phyloP scores from a whole-genome alignment of 2,329 filamentous ascomycete species.

The Colletotrichum gigasporum region DNA sequence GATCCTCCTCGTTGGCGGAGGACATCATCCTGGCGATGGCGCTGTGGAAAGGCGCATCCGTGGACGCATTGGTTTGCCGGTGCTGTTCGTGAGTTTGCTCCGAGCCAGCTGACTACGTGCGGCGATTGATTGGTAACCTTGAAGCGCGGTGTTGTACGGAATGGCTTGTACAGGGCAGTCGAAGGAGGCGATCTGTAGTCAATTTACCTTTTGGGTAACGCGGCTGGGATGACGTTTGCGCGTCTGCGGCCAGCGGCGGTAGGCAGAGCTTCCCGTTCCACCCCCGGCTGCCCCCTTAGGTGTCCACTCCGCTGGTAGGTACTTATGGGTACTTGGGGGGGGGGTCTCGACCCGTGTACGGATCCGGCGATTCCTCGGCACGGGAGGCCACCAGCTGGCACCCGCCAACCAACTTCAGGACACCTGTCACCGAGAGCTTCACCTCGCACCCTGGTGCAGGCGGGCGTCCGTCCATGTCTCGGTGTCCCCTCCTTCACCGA shows the following conservation, averaged over 20 bases:
- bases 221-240: slow-evolving; percentile 33
- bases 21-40: slow-evolving; percentile 66
- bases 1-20: slow-evolving; percentile 73
- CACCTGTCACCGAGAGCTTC: background rate
- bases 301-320: slow-evolving; percentile 13
- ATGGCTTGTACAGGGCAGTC: background rate
- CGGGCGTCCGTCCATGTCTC: too few species aligned
- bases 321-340: slow-evolving; percentile 4
- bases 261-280: slow-evolving; percentile 15
- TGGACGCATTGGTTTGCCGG: slow-evolving; percentile 27
- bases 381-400: too few species aligned
- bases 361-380: slow-evolving; percentile 16
- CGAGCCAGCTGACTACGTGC: background rate
- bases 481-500: slow-evolving; percentile 31
- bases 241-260: slow-evolving; percentile 9
- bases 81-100: background rate
- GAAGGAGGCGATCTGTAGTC: slow-evolving; percentile 3
- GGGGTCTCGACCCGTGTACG: background rate
- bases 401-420: too few species aligned
- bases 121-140: too few species aligned
- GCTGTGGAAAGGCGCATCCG: slow-evolving; percentile 16
- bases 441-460: background rate
- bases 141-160: too few species aligned
- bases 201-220: slow-evolving; percentile 12
- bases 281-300: slow-evolving; percentile 2